These are phyloP conservation scores for Staphylotrichum tortipilum DNA, from an alignment of 495 filamentous ascomycete genomes.

Conservation along the genomic window DNA sequence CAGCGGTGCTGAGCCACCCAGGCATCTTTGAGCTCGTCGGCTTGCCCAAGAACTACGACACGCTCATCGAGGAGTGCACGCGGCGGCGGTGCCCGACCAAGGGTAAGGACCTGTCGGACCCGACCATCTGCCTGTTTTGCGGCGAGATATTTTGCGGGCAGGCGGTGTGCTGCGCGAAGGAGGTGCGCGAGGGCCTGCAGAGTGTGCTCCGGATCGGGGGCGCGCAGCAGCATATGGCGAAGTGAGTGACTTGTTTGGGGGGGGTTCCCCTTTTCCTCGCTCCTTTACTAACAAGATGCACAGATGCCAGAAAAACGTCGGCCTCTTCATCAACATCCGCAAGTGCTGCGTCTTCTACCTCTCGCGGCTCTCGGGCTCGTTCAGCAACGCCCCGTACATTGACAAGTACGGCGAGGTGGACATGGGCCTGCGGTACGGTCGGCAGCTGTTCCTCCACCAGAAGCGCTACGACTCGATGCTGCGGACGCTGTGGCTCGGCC, in stretches of 20 bases:
- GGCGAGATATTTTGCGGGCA: constrained; percentile 94
- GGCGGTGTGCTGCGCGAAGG: constrained; percentile 76
- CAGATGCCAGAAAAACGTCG: constrained; percentile 82
- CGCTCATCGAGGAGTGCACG: constrained; percentile 85
- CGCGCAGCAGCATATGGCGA: constrained; percentile 78
- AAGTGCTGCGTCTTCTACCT: constrained; percentile 87
- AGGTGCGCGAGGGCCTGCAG: constrained; percentile 36
- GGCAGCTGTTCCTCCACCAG: constrained; percentile 87
- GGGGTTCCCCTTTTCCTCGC: too few relatives aligned
- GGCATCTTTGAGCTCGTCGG: constrained; percentile 91
- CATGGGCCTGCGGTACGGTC: constrained; percentile 65
- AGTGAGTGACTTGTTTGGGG: constrained; percentile 52
- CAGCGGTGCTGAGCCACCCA: constrained; percentile 61
- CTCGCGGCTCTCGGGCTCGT: constrained; percentile 73
- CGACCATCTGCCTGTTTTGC: constrained; percentile 87
- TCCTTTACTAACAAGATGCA: too few relatives aligned
- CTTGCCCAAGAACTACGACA: constrained; percentile 82
- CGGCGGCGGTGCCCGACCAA: constrained; percentile 77
- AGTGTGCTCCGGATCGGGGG: constrained; percentile 53
- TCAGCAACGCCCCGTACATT: constrained; percentile 80
- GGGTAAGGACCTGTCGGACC: constrained; percentile 82
- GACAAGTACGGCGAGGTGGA: constrained; percentile 92
- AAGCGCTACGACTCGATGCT: constrained; percentile 84
- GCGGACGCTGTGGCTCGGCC: constrained; percentile 77
- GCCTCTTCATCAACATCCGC: constrained; percentile 89